Percentiles rank a stretch among this genome's conserved stretches.
These are phyloP conservation scores for Cochliopodium minus DNA, from an alignment of 208 protist genomes.

Conservation along the genomic window DNA sequence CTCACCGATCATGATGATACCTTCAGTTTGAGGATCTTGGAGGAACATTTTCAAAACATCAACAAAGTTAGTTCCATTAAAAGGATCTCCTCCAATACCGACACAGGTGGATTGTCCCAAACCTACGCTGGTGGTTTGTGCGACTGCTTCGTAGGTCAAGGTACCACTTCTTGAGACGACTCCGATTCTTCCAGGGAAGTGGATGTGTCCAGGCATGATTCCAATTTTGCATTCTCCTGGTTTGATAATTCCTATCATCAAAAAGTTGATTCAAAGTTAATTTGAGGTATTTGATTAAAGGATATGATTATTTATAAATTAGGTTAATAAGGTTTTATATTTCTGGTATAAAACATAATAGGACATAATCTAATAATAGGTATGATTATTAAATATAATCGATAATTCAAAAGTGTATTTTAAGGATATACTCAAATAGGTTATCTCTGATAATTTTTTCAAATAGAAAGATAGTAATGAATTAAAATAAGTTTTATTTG, in stretches of 20 bases:
- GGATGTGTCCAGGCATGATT: slow-evolving; percentile 99
- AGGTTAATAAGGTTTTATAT: no score
- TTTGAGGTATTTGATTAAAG: no score
- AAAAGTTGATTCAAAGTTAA: not conserved
- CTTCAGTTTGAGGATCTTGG: slow-evolving; percentile 87
- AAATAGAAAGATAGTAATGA: no score
- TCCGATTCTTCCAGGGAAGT: slow-evolving; percentile 89
- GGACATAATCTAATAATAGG: no score
- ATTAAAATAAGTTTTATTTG: no score
- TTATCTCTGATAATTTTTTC: no score
- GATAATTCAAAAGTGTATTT: no score
- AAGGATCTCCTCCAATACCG: slow-evolving; percentile 96
- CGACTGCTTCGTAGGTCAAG: slow-evolving; percentile 97
- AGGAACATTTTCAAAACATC: slow-evolving; percentile 87
- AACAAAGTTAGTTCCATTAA: slow-evolving; percentile 98
- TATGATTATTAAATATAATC: no score
- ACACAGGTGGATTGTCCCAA: slow-evolving; percentile 87
- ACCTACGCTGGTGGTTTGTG: slow-evolving; percentile 81
- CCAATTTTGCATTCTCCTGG: slow-evolving; percentile 97
- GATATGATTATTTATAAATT: no score
- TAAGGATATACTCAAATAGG: no score
- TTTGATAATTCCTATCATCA: slow-evolving; percentile 70
- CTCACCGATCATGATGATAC: slow-evolving; percentile 92
- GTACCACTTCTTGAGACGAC: slow-evolving; percentile 95
- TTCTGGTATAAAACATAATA: no score